Evolutionary conservation across 2,329 filamentous ascomycete genomes (phyloP).

Genomic region (Nigrospora osmanthi): DNA sequence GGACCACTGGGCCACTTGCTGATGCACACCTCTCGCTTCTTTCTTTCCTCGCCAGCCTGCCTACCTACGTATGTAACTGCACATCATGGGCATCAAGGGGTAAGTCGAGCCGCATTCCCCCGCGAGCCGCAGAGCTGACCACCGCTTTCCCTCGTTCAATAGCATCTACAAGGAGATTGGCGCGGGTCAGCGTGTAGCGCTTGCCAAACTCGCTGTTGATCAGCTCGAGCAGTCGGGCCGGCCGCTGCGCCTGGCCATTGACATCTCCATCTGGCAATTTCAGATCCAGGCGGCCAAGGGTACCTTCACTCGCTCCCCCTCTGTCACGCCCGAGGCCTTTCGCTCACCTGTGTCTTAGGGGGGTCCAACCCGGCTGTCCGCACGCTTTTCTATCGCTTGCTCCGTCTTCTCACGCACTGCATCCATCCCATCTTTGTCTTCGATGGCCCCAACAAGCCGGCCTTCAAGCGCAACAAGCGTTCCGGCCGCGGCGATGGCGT

Average conservation of each 20-base stretch:
- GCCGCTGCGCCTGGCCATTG: conserved; percentile 81
- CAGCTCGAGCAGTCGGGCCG: conserved; percentile 62
- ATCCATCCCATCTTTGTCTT: conserved; percentile 87
- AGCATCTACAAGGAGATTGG: conserved; percentile 92
- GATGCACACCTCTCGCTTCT: too few relatives aligned
- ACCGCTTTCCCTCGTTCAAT: not conserved
- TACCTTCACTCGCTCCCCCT: conserved; percentile 20
- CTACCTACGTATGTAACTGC: too few relatives aligned
- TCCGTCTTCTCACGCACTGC: conserved; percentile 67
- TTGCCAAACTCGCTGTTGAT: conserved; percentile 75
- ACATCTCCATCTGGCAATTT: conserved; percentile 96
- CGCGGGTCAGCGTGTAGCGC: conserved; percentile 66
- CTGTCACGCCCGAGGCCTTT: conserved; percentile 4
- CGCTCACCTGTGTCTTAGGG: conserved; percentile 27
- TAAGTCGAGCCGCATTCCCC: conserved; percentile 19
- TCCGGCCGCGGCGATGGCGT: conserved; percentile 58
- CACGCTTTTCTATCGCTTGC: conserved; percentile 85
- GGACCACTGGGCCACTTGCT: too few relatives aligned
- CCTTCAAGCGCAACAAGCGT: conserved; percentile 80
- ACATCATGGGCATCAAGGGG: conserved; percentile 60
- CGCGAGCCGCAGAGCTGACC: too few relatives aligned
- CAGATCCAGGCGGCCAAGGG: conserved; percentile 77
- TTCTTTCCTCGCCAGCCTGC: too few relatives aligned
- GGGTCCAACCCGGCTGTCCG: conserved; percentile 85
- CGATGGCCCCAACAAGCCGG: conserved; percentile 77